Evolutionary conservation across 1,284 basidiomycete species (phyloP).

Genomic region (Anthracocystis walkeri): DNA sequence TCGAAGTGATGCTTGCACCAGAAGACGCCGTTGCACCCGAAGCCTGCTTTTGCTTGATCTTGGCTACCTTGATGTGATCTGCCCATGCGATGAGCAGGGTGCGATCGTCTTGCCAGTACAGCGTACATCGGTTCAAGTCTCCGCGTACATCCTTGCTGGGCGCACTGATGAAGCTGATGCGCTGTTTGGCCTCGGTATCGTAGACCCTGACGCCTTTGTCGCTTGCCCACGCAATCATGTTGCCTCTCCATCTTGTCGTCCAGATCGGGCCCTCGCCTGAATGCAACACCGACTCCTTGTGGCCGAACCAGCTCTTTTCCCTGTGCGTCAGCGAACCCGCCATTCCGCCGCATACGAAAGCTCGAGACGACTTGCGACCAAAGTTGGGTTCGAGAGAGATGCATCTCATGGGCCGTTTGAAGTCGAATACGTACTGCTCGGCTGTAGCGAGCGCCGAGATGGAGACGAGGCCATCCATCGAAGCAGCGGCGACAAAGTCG

Average conservation of each 20-base stretch:
- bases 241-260: slow-evolving; percentile 86
- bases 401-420: slow-evolving; percentile 90
- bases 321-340: slow-evolving; percentile 85
- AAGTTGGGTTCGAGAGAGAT: slow-evolving; percentile 93
- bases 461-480: slow-evolving; percentile 92
- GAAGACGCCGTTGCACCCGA: slow-evolving; percentile 23
- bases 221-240: slow-evolving; percentile 95
- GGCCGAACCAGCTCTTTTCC: slow-evolving; percentile 96
- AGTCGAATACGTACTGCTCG: slow-evolving; percentile 86
- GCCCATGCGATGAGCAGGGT: slow-evolving; percentile 95
- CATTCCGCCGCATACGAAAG: slow-evolving; percentile 93
- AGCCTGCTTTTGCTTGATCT: slow-evolving; percentile 42
- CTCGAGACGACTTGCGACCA: slow-evolving; percentile 81
- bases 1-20: slow-evolving; percentile 19
- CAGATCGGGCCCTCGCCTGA: slow-evolving; percentile 94
- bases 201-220: slow-evolving; percentile 96
- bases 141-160: slow-evolving; percentile 84
- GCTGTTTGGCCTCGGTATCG: slow-evolving; percentile 81
- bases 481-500: slow-evolving; percentile 92
- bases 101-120: slow-evolving; percentile 88
- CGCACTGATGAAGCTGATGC: slow-evolving; percentile 88
- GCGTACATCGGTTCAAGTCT: slow-evolving; percentile 90
- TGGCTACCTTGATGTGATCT: slow-evolving; percentile 88
- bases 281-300: slow-evolving; percentile 88
- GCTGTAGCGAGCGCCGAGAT: slow-evolving; percentile 85